Evolutionary conservation across 106 monocot genomes (phyloP), one percentile per base, ranked within the genome.

Genomic region (Apostasia shenzhenica): DNA sequence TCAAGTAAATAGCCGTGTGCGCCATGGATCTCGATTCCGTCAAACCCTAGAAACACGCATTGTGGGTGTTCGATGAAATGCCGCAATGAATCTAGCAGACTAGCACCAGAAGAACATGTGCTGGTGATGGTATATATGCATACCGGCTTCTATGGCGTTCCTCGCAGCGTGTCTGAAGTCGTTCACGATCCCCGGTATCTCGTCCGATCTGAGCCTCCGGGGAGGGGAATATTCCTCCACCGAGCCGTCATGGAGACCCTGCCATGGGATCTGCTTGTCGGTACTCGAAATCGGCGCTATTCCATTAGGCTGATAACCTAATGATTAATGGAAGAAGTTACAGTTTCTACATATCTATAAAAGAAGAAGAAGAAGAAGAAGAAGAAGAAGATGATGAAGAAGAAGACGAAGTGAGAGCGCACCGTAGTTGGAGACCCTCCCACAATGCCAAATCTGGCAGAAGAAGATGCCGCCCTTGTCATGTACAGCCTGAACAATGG

Each of bases 121-220:
- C 26, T 26, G 26, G 26, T 26, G 26, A 26, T 26, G 26, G 26
- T 26, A 26, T 26, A 26, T 26, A 26, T 26, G 49, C 3, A 61
- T 67, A 82, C 81, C 84, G 26, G 81, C 81, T 67, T 85, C 77
- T 2, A 85, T 78, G 40, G 81, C 74, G 68, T 81, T 81, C 57
- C 75, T 78, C 58, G 85, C 81, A 45, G 81, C 81, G 58, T 64
- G 38, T 72, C 75, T 74, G 63, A 75, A 85, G 78, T 85, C 81
- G 59, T 81, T 67, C 14, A 75, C 53, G 3, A 85, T 46, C 1
- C 50, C 37, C 9, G 74, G 63, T 4, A 85, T 85, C 59, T 85
- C 85, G 40, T 75, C 51, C 2, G 63, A 44, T 13, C 49, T 49
- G 57, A 81, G 53, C 1, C 81, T 66, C 47, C 71, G 57, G 5